phyloP scores from a whole-genome alignment of 495 filamentous ascomycete species.

The Aspergillus baeticus region DNA sequence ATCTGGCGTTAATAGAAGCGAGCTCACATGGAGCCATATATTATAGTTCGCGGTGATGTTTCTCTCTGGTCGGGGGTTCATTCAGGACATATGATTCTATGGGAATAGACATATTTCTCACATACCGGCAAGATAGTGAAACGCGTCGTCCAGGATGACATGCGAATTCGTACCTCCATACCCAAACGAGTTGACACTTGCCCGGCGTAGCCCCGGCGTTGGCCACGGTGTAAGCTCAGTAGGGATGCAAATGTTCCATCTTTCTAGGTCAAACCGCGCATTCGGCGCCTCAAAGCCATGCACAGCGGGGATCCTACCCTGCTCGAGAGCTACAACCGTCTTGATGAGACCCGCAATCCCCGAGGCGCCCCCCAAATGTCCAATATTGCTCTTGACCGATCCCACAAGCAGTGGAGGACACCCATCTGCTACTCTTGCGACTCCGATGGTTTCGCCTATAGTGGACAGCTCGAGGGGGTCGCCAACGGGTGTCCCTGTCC shows the following conservation, averaged over 20 bases:
- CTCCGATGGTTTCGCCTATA: conserved; percentile 28
- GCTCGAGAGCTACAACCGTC: conserved; percentile 27
- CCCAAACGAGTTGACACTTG: conserved; percentile 32
- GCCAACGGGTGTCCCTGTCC: conserved; percentile 56
- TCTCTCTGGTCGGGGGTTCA: too few relatives aligned
- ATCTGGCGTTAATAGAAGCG: too few relatives aligned
- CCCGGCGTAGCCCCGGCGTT: conserved; percentile 13
- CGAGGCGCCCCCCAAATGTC: conserved; percentile 27
- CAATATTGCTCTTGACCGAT: conserved; percentile 37
- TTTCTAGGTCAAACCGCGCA: conserved; percentile 16
- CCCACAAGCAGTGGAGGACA: conserved; percentile 24
- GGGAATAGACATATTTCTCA: too few relatives aligned
- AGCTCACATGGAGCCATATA: too few relatives aligned
- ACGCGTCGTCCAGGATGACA: conserved; percentile 22
- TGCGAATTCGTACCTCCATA: conserved; percentile 35
- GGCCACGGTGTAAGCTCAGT: conserved; percentile 22
- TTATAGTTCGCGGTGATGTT: too few relatives aligned
- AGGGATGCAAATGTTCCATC: conserved; percentile 10
- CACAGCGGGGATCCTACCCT: conserved; percentile 22
- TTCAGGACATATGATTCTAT: too few relatives aligned
- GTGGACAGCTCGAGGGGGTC: conserved; percentile 62
- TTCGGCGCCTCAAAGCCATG: conserved; percentile 14
- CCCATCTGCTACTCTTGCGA: background rate
- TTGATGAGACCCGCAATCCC: conserved; percentile 37
- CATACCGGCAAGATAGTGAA: too few relatives aligned